Conservation (phyloP, 2,329 filamentous ascomycete species). For the Aspergillus sp. region DNA sequence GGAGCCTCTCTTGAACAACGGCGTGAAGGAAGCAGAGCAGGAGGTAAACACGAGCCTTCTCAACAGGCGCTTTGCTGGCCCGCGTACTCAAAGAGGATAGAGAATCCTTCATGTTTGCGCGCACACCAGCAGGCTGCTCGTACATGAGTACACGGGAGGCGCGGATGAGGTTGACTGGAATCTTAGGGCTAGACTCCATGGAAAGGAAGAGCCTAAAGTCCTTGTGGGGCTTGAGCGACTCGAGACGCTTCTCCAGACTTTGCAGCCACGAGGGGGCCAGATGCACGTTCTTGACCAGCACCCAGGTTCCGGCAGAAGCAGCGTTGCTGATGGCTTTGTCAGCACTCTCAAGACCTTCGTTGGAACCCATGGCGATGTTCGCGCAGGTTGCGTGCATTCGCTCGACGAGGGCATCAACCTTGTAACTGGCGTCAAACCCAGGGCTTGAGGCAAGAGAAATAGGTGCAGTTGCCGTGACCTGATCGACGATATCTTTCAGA, state of each 20-base stretch:
- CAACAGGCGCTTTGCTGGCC: conserved; percentile 80
- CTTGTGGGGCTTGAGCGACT: conserved; percentile 88
- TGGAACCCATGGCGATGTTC: conserved; percentile 99
- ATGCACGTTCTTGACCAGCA: conserved; percentile 98
- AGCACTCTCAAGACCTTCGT: conserved; percentile 87
- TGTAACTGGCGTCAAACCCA: conserved; percentile 98
- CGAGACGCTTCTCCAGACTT: conserved; percentile 94
- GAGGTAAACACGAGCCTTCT: conserved; percentile 87
- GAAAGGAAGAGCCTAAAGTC: conserved; percentile 96
- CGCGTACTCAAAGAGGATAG: conserved; percentile 79
- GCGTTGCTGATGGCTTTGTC: conserved; percentile 95
- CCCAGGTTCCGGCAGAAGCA: conserved; percentile 90
- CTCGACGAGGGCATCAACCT: conserved; percentile 93
- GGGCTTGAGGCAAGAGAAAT: conserved; percentile 93
- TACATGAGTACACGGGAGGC: conserved; percentile 96
- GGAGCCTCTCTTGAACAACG: conserved; percentile 89
- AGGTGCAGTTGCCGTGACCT: conserved; percentile 82
- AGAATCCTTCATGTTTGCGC: conserved; percentile 98
- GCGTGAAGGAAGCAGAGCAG: conserved; percentile 93
- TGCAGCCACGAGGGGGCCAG: conserved; percentile 95
- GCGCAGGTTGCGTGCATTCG: conserved; percentile 80
- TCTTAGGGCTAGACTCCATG: conserved; percentile 97
- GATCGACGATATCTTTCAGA: conserved; percentile 79
- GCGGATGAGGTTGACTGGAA: conserved; percentile 91
- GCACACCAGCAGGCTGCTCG: conserved; percentile 94